Evolutionary conservation across 495 filamentous ascomycete genomes (phyloP).

Genomic region (Echria macrotheca): DNA sequence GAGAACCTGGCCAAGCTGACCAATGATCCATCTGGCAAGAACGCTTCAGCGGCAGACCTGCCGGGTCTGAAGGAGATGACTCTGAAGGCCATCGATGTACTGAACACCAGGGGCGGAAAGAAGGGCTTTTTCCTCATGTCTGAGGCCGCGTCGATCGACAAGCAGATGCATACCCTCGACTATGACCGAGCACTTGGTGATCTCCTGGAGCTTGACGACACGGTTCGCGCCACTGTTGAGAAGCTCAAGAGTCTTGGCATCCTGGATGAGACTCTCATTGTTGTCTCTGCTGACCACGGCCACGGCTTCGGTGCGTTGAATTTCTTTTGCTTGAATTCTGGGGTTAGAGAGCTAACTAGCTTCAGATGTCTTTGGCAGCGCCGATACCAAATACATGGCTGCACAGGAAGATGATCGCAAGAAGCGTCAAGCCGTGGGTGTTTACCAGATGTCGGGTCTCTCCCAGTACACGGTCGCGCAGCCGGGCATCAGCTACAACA

Average conservation of each 20-base stretch:
- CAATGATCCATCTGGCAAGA: conserved; percentile 57
- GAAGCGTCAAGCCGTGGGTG: conserved; percentile 63
- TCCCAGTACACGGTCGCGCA: conserved; percentile 58
- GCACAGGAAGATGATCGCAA: conserved; percentile 53
- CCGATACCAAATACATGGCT: conserved; percentile 54
- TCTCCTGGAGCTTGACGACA: conserved; percentile 71
- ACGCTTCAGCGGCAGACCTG: conserved; percentile 54
- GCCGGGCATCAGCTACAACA: conserved; percentile 48
- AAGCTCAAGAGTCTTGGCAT: conserved; percentile 52
- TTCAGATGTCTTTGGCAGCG: conserved; percentile 39
- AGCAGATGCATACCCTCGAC: conserved; percentile 72
- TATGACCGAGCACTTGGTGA: conserved; percentile 73
- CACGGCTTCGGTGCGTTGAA: conserved; percentile 56
- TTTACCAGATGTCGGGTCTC: conserved; percentile 58
- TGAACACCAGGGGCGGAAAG: conserved; percentile 53
- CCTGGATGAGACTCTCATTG: conserved; percentile 60
- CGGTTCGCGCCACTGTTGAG: conserved; percentile 59
- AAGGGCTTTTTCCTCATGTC: conserved; percentile 74
- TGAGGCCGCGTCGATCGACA: conserved; percentile 71
- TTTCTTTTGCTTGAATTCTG: background rate
- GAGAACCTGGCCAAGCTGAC: conserved; percentile 52
- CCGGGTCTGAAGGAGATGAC: conserved; percentile 80
- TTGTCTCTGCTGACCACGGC: conserved; percentile 73
- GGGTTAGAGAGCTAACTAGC: background rate
- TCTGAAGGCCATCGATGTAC: conserved; percentile 67